Base-by-base conservation (phyloP, 345 rosid genomes). In the Combretum micranthum region DNA sequence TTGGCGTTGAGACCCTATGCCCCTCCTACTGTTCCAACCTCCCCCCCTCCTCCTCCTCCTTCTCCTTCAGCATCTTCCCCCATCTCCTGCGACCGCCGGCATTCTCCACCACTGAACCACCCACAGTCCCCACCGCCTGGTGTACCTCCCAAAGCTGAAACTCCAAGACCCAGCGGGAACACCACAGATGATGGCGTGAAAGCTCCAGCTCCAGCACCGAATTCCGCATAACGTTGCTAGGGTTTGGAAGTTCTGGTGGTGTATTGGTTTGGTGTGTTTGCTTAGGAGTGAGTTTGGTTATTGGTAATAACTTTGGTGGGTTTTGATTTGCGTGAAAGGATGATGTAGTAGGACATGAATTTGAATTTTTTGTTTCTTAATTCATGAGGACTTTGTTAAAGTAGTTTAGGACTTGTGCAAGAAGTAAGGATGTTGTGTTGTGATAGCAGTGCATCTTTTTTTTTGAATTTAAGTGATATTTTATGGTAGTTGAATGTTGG, bases 1-100 rank as follows among this genome's bases (percentile, higher is more conserved):
- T 37, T 91, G 68, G 86, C 98, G 12, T 69, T 66, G 13, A 77
- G 83, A 42, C 47, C 32, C 60, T 66, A 70, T 26, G 7, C 72
- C 26, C 64, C 55, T 0, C 52, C 56, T 10, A 50, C 75, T 6
- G 59, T 67, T 52, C 68, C 73, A 49, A 47, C 79, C 15, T 66
- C 76, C 0, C 55, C 84, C 23, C 67, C 74, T 1, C 59, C 62
- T 21, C 60, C 39, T 2, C 53, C 80, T 0, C 55, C 59, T 19
- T 25, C 70, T 45, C 52, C 72, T 1, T 45, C 54, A 0, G 2
- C 54, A 2, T 51, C 58, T 21, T 42, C 66, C 9, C 49, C 70
- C 46, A 15, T 65, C 26, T 7, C 66, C 10, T 14, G 64, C n/a
- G n/a, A 14, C 42, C 54, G 13, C n/a, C n/a, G n/a, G 23, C 42